Conservation (phyloP, 2,329 filamentous ascomycete genomes). For the Trichoderma aggressivum region DNA sequence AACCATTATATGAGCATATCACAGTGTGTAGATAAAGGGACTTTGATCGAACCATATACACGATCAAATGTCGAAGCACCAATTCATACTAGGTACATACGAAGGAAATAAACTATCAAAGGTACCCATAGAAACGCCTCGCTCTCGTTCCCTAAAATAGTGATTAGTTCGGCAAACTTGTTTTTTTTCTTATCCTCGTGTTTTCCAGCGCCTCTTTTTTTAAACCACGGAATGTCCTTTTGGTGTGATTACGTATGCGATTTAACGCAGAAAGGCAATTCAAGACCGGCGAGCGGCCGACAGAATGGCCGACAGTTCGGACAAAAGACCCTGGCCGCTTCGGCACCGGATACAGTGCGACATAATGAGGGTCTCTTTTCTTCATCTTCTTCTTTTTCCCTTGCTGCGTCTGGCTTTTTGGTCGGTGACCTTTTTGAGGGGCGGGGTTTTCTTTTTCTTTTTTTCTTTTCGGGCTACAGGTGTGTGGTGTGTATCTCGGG, state of each 20-base stretch:
- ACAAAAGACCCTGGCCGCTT: not conserved
- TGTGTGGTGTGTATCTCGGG: not conserved
- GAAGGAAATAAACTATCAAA: not conserved
- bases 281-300: not conserved
- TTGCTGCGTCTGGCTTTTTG: not conserved
- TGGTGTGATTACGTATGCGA: conserved; percentile 2
- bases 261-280: conserved; percentile 6
- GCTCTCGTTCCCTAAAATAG: not conserved
- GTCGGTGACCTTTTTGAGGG: not conserved
- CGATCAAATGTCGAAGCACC: not conserved
- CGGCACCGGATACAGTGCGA: conserved; percentile 16
- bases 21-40: not conserved
- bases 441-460: not conserved
- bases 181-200: not conserved
- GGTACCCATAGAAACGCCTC: not conserved
- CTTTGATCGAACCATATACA: conserved; percentile 1
- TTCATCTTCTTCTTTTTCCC: not conserved
- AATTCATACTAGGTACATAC: not conserved
- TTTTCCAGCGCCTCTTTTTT: not conserved
- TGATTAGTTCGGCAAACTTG: not conserved
- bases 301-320: not conserved
- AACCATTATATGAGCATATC: not conserved
- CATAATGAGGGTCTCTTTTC: not conserved
- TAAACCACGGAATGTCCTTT: not conserved
- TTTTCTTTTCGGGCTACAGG: not conserved